Evolutionary conservation across 129 eudicot species (phyloP).

Genomic region (Kitagawia praeruptora): DNA sequence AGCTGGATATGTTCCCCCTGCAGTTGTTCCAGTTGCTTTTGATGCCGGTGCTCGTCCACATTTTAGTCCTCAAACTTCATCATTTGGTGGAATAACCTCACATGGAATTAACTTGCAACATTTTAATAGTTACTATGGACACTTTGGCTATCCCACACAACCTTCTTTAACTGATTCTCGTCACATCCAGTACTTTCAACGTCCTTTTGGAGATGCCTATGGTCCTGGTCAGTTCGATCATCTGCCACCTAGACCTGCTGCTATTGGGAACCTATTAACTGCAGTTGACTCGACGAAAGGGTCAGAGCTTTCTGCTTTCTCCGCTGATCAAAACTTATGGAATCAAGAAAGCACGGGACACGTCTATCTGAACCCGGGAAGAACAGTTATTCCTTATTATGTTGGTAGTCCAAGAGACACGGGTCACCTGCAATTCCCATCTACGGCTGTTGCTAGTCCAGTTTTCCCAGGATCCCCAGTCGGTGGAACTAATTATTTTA

Average conservation of each 20-base stretch:
- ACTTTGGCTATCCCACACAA: conserved; percentile 43
- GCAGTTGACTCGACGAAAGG: conserved; percentile 8
- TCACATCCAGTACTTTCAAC: conserved; percentile 37
- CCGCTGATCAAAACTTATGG: conserved; percentile 36
- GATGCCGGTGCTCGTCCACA: conserved; percentile 28
- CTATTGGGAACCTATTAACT: conserved; percentile 12
- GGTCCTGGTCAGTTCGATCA: conserved; percentile 21
- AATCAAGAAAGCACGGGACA: conserved; percentile 29
- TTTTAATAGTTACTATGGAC: conserved; percentile 44
- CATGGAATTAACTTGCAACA: conserved; percentile 31
- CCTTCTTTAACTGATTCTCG: conserved; percentile 35
- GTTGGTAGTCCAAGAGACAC: conserved; percentile 36
- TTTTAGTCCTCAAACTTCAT: conserved; percentile 24
- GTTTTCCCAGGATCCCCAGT: conserved; percentile 41
- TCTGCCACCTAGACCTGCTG: conserved; percentile 15
- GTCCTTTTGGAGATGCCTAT: conserved; percentile 23
- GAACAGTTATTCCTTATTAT: conserved; percentile 30
- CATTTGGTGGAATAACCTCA: conserved; percentile 5
- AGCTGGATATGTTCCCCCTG: conserved; percentile 44
- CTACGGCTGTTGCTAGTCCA: conserved; percentile 40
- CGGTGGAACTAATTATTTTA: conserved; percentile 28
- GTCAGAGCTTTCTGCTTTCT: conserved; percentile 23
- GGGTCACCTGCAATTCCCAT: conserved; percentile 49
- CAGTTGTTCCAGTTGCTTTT: conserved; percentile 35
- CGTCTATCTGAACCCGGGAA: conserved; percentile 32